Conservation (phyloP, 2,329 filamentous ascomycete species). For the Paecilomyces dactylethromorphus region DNA sequence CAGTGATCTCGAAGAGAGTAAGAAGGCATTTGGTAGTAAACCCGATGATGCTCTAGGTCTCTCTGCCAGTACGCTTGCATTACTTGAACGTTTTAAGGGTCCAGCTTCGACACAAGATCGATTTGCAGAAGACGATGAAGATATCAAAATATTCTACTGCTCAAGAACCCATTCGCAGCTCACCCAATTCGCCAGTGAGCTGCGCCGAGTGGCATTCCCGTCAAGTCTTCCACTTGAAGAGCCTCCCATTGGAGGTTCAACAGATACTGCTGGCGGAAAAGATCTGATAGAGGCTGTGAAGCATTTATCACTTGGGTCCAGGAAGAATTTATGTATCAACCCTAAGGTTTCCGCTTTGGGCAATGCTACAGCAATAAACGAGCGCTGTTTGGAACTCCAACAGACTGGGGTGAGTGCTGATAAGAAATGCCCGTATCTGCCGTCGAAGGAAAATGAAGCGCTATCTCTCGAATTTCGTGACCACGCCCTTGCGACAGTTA, state of each 20-base stretch:
- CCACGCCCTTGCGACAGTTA: slow-evolving; percentile 71
- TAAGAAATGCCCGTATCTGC: slow-evolving; percentile 69
- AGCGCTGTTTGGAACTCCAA: slow-evolving; percentile 84
- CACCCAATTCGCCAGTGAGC: slow-evolving; percentile 77
- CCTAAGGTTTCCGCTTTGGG: slow-evolving; percentile 66
- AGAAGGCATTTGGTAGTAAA: slow-evolving; percentile 13
- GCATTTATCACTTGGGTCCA: slow-evolving; percentile 74
- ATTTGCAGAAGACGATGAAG: slow-evolving; percentile 47
- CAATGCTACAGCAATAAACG: slow-evolving; percentile 76
- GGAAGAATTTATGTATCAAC: slow-evolving; percentile 88
- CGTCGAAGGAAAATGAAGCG: slow-evolving; percentile 66
- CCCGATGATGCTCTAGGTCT: slow-evolving; percentile 42
- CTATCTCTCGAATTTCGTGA: slow-evolving; percentile 78
- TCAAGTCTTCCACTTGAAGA: slow-evolving; percentile 55
- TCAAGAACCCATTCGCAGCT: slow-evolving; percentile 90
- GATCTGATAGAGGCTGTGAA: slow-evolving; percentile 59
- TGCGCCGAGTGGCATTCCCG: slow-evolving; percentile 71
- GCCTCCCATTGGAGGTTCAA: slow-evolving; percentile 9
- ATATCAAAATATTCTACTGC: slow-evolving; percentile 84
- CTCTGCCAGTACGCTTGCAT: slow-evolving; percentile 67
- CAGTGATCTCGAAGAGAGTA: slow-evolving; percentile 50
- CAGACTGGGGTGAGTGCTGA: slow-evolving; percentile 57
- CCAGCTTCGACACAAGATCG: slow-evolving; percentile 22
- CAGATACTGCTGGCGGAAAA: slow-evolving; percentile 10
- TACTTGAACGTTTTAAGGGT: slow-evolving; percentile 62